Conservation (phyloP, 2,329 filamentous ascomycete genomes). For the Colletotrichum lupini region DNA sequence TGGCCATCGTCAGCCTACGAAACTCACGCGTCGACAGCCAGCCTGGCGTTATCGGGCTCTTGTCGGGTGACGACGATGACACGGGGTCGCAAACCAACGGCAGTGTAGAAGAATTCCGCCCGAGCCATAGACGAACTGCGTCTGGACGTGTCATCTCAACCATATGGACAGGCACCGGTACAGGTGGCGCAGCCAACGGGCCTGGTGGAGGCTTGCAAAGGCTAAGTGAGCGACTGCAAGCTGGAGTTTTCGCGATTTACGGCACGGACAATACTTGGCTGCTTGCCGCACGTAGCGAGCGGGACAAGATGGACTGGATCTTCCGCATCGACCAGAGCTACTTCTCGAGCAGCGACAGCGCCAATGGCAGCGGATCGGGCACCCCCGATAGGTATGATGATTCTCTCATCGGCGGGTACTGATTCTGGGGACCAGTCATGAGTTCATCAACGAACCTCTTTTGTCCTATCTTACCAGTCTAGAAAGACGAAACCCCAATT, state of each 20-base stretch:
- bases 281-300: slow-evolving; percentile 88
- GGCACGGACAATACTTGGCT: slow-evolving; percentile 95
- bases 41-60: slow-evolving; percentile 84
- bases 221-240: slow-evolving; percentile 68
- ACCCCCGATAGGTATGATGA: slow-evolving; percentile 44
- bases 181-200: slow-evolving; percentile 42
- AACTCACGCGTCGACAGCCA: slow-evolving; percentile 94
- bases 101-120: slow-evolving; percentile 52
- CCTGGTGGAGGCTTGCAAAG: slow-evolving; percentile 57
- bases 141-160: slow-evolving; percentile 66
- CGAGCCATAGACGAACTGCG: slow-evolving; percentile 59
- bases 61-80: slow-evolving; percentile 63
- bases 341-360: slow-evolving; percentile 59
- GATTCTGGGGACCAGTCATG: neutral
- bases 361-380: slow-evolving; percentile 49
- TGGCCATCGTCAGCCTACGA: slow-evolving; percentile 87
- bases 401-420: slow-evolving; percentile 32
- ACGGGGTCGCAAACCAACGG: slow-evolving; percentile 42
- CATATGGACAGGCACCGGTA: slow-evolving; percentile 62
- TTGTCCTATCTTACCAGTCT: slow-evolving; percentile 7
- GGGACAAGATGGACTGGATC: slow-evolving; percentile 98
- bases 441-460: slow-evolving; percentile 7
- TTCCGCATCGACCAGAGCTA: slow-evolving; percentile 89
- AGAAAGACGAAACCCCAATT: slow-evolving; percentile 10
- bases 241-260: slow-evolving; percentile 93